Evolutionary conservation across 2,329 filamentous ascomycete species (phyloP).

Genomic region (Calonectria pauciramosa): DNA sequence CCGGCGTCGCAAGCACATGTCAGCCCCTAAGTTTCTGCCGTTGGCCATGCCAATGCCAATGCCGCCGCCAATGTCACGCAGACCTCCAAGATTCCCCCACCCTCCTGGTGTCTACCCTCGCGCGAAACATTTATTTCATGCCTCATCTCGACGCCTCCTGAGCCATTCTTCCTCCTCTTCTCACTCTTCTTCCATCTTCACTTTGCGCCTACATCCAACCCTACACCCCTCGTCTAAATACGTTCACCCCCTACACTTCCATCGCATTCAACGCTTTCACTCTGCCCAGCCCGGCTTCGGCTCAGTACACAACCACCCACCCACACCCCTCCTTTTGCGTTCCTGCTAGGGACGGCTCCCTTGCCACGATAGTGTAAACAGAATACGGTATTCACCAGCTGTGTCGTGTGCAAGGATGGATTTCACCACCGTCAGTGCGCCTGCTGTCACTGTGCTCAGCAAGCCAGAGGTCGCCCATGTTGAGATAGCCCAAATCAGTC

Average conservation of each 20-base stretch:
- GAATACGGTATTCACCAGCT: conserved; percentile 23
- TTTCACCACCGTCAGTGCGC: conserved; percentile 33
- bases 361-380: conserved; percentile 42
- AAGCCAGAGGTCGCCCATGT: conserved; percentile 31
- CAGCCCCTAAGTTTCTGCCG: conserved; percentile 27
- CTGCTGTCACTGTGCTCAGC: conserved; percentile 19
- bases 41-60: conserved; percentile 9
- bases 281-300: not conserved
- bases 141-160: conserved; percentile 25
- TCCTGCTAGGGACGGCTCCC: conserved; percentile 43
- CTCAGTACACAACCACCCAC: conserved; percentile 21
- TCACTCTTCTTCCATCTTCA: conserved; percentile 26
- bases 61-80: not conserved
- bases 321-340: conserved; percentile 13
- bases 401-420: conserved; percentile 46
- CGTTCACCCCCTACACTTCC: conserved; percentile 1
- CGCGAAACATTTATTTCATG: conserved; percentile 40
- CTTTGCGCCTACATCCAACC: conserved; percentile 12
- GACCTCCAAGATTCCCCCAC: conserved; percentile 35
- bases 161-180: conserved; percentile 11
- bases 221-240: conserved; percentile 12
- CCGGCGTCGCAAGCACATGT: conserved; percentile 43
- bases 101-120: conserved; percentile 23
- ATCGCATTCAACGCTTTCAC: not conserved
- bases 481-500: conserved; percentile 9